Base-by-base conservation (phyloP, 345 rosid species). In the Garcia nutans region DNA sequence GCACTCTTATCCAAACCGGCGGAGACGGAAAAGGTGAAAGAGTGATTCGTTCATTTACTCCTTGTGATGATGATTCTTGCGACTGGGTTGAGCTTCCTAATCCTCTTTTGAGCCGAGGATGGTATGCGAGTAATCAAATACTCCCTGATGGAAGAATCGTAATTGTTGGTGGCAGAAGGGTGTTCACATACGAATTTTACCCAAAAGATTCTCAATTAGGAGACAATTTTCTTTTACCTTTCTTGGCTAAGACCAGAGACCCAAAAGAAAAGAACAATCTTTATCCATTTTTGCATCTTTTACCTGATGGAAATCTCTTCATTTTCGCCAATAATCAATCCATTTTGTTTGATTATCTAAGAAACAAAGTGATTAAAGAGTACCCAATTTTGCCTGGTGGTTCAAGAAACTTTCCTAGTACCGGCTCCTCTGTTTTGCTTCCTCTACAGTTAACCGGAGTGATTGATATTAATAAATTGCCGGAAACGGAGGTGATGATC, bases 401-500 rank as follows among this genome's bases (percentile, higher is more conserved):
- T n/a, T 90, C 85, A 44, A 85, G 87, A 77, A 91, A 88, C 75
- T 91, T 90, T 74, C 98, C 98, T 0, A 87, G 92, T 78, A 88
- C 92, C 11, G 98, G 98, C 65, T 93, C 98, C 15, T 89, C 98
- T 31, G 90, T 91, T 4, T 75, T 93, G 84, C 97, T 93, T 76
- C 97, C 98, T 47, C 41, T 93, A 54, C 69, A 72, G 47, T 76
- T 87, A 50, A 75, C 65, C 57, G 81, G 81, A 20, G 10, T 1
- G 11, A 45, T 7, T 26, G 55, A 24, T 23, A 54, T 9, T 5
- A 33, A 11, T 5, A 89, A 89, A 33, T 86, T 71, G 19, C 74
- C 82, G 0, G 70, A 81, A 26, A 93, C 89, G 1, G 97, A 94
- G 85, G 91, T 94, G 45, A 83, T 94, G 86, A 81, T 92, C 0